Conservation (phyloP, 139 green algal genomes). For the Chlamydomonas sp. region DNA sequence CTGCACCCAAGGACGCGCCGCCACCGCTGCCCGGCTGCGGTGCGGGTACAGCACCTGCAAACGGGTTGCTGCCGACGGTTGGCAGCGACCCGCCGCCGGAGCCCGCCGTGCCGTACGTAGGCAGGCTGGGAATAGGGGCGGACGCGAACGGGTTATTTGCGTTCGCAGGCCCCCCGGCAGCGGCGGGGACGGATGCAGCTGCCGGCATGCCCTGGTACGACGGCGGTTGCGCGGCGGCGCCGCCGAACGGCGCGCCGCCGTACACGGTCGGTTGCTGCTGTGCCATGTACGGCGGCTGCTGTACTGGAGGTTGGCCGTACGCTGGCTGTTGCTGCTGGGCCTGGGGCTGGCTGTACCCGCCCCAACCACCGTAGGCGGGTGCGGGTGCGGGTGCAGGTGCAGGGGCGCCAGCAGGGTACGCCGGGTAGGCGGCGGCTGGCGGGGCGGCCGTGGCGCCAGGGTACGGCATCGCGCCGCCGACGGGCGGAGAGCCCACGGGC, state of each 20-base stretch:
- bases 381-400: no score
- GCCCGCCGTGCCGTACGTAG: neutral
- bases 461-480: neutral
- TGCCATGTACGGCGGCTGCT: neutral
- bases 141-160: slow-evolving; percentile 4
- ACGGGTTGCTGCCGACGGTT: neutral
- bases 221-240: neutral
- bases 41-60: neutral
- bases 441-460: no score
- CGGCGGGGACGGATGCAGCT: neutral
- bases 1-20: neutral
- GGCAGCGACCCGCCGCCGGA: neutral
- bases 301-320: neutral
- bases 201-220: neutral
- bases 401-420: neutral
- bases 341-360: neutral
- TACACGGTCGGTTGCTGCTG: neutral
- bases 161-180: neutral
- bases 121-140: neutral
- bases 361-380: no score
- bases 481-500: neutral
- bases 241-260: neutral
- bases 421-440: neutral
- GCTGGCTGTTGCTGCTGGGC: neutral
- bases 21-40: neutral